Base-by-base conservation (phyloP, 1,284 basidiomycete species). In the Abortiporus biennis region DNA sequence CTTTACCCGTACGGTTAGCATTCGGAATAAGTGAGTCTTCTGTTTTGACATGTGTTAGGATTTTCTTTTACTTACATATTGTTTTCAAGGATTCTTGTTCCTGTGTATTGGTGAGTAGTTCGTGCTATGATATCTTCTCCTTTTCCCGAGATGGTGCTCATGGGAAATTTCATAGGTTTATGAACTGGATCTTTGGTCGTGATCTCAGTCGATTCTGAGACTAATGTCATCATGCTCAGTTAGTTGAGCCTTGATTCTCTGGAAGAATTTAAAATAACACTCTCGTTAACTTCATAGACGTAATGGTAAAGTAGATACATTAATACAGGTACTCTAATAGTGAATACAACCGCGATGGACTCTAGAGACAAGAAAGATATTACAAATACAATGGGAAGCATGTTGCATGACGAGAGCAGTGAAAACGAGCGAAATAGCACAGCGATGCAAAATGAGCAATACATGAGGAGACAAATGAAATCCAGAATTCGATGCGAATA, bases 121-220 rank as follows among this genome's bases (percentile, higher is more conserved):
- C n/a, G n/a, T 32, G 29, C 15, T 35, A 15, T 6, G 22, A 15
- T 44, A 25, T 4, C 29, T 36, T 8, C 15, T 22, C 16, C n/a
- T 41, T 25, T 12, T 16, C 6, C 19, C 22, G 20, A 38, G 37
- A 25, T 36, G 17, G 13, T 43, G 24, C 45, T 36, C 31, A 33
- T 40, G 25, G 42, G 24, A 36, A 16, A 42, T 20, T 21, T 27
- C 31, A 24, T 42, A 69, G 72, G 76, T 79, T 79, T 63, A 57
- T 78, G 49, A 79, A 78, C 56, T 80, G 77, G 77, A 77, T 90
- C 45, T 88, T 90, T 55, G 89, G 90, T 4, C 74, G 89, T 13
- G 85, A 92, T 58, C 63, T 92, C 37, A 85, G 80, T 8, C 74
- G 85, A 15, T 89, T 91, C 61, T 91, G 62, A 38, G 24, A 24